Base-by-base conservation (phyloP, 257 asterid genomes). In the Nicotiana benthamiana region DNA sequence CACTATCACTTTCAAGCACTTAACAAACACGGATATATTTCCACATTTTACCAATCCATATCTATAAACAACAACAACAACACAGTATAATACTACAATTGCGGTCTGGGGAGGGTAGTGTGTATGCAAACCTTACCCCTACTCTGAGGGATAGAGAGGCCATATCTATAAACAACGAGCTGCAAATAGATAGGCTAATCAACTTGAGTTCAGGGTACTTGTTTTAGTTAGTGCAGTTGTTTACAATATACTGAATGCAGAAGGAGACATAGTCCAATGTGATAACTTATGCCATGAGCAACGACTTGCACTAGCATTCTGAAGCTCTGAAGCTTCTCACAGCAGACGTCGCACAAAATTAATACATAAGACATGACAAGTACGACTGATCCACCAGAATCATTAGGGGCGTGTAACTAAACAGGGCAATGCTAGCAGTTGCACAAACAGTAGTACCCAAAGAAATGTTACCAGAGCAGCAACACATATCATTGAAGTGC, bases 391-490 rank as follows among this genome's bases (percentile, higher is more conserved):
- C 43, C 2, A 36, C 43, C 1, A 36, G 10, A 36, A 36, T 6
- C 9, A 36, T 36, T 36, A 7, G 43, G 40, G 9, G 9, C 9
- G 1, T 36, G 43, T 6, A 26, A 32, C 28, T 18, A 56, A 62
- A 36, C 51, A 43, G 57, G 63, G 28, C 43, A 80, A 9, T 20
- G 27, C 22, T 13, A 54, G 28, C 26, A 16, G 22, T 54, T 13
- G 40, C 22, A 56, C 17, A 48, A 77, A 66, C 62, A 7, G 15
- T 22, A 11, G 5, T 13, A 20, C 6, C n/a, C 28, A 67, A 81
- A 56, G 24, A 26, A 46, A 63, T 56, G 70, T 84, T 91, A 92
- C 96, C 96, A 90, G 84, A 77, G 92, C 87, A 83, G 91, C 89
- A 81, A 87, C 80, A 84, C 98, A 92, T 75, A 87, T 86, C 27